A percentile compares a stretch with the other conserved stretches of the same genome.
Evolutionary conservation across 805 yeast genomes (phyloP).

Genomic region (Allodekkera sacchari): DNA sequence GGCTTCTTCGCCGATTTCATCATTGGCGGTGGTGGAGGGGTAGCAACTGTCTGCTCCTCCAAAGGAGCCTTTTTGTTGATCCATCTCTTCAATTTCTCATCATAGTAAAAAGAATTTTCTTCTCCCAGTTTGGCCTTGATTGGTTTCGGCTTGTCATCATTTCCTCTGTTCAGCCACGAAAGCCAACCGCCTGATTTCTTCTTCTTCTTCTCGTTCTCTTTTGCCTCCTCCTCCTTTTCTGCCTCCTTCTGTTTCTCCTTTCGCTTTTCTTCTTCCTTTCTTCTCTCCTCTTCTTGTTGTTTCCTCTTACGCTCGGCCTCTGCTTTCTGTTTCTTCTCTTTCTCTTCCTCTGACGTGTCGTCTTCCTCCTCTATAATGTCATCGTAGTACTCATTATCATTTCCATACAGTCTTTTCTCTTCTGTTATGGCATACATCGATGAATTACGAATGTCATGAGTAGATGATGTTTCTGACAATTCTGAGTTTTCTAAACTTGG

Average conservation of each 20-base stretch:
- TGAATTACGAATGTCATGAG: conserved; percentile 4
- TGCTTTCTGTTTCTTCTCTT: conserved; percentile 23
- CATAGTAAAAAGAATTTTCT: conserved; percentile 63
- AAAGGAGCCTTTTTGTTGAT: conserved; percentile 59
- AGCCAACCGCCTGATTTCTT: conserved; percentile 41
- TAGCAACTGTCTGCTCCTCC: conserved; percentile 50
- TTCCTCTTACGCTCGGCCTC: conserved; percentile 14
- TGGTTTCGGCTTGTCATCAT: conserved; percentile 60
- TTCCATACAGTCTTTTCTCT: conserved; percentile 19
- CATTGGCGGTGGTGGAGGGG: conserved; percentile 69
- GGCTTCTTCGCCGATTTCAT: conserved; percentile 13
- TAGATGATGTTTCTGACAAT: conserved; percentile 1
- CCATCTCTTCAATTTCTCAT: conserved; percentile 83
- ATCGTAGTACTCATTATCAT: conserved; percentile 23
- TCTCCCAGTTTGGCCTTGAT: conserved; percentile 83
- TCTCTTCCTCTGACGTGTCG: conserved; percentile 23
- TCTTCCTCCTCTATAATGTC: conserved; percentile 24
- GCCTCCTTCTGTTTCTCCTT: conserved; percentile 10
- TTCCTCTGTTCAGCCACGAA: conserved; percentile 53
- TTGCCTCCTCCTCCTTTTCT: conserved; percentile 17
- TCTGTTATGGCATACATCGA: conserved; percentile 20
- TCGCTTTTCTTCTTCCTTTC: conserved; percentile 9
- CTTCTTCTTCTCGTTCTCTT: conserved; percentile 2
- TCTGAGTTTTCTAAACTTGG: conserved; percentile 9
- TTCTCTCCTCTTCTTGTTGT: conserved; percentile 10